Evolutionary conservation across 306 rosid genomes (phyloP).

Genomic region (Fragaria iinumae): DNA sequence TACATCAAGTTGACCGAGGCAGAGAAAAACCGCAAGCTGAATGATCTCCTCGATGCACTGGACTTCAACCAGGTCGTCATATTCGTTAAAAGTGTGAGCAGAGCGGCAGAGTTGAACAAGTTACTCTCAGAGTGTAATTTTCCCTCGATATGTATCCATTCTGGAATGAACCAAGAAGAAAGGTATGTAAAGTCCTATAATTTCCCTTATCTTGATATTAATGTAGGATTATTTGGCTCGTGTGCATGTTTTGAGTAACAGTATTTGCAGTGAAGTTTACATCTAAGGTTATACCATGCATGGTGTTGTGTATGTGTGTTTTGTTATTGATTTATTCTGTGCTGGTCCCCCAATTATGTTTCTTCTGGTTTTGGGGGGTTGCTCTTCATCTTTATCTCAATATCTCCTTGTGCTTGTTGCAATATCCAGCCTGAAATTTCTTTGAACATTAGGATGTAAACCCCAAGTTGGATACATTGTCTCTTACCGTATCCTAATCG

Average conservation of each 20-base stretch:
- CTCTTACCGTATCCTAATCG: background rate
- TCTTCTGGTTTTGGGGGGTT: no score
- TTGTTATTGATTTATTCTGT: background rate
- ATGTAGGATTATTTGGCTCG: background rate
- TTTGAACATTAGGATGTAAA: no score
- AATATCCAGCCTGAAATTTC: no score
- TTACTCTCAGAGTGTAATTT: slow-evolving; percentile 94
- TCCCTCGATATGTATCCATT: slow-evolving; percentile 96
- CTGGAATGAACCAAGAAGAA: slow-evolving; percentile 99
- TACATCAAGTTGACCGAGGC: slow-evolving; percentile 96
- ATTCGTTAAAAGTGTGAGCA: slow-evolving; percentile 91
- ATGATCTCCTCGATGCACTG: slow-evolving; percentile 95
- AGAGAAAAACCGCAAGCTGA: slow-evolving; percentile 93
- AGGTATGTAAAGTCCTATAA: slow-evolving; percentile 47
- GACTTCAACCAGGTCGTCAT: slow-evolving; percentile 98
- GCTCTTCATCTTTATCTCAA: no score
- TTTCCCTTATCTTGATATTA: background rate
- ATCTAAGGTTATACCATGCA: background rate
- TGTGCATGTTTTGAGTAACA: background rate
- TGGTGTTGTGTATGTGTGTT: no score
- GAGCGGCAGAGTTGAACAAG: slow-evolving; percentile 99
- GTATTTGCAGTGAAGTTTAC: background rate
- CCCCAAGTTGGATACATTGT: background rate
- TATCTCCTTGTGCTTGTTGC: no score
- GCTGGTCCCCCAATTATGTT: no score